Conservation (phyloP, 1,284 basidiomycete species). For the Pseudozyma hubeiensis region DNA sequence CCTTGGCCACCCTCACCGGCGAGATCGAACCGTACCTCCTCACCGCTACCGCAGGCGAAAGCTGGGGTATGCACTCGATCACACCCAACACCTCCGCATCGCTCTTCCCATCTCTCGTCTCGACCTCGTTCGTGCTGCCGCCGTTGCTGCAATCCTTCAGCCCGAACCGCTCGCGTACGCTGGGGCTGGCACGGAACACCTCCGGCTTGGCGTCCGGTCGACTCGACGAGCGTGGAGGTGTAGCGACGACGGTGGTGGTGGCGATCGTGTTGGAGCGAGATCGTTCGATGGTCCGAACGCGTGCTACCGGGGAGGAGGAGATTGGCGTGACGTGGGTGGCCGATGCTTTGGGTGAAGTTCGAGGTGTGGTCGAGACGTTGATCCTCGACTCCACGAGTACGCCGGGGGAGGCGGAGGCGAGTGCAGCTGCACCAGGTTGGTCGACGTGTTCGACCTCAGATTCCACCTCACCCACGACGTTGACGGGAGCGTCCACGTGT, state of each 20-base stretch:
- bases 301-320: constrained; percentile 15
- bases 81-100: constrained; percentile 45
- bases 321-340: constrained; percentile 13
- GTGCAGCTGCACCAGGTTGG: not conserved
- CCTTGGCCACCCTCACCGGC: not conserved
- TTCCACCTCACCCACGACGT: not conserved
- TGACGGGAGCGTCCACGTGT: not conserved
- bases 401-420: not conserved
- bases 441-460: not conserved
- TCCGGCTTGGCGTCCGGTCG: constrained; percentile 10
- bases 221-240: constrained; percentile 4
- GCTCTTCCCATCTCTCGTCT: not conserved
- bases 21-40: not conserved
- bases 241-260: constrained; percentile 6
- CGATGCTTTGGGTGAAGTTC: constrained; percentile 29
- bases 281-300: constrained; percentile 20
- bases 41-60: not conserved
- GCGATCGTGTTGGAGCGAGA: constrained; percentile 26
- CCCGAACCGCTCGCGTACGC: constrained; percentile 24
- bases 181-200: constrained; percentile 33
- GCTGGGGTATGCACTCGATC: constrained; percentile 32
- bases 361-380: constrained; percentile 31
- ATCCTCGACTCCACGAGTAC: constrained; percentile 41
- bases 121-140: constrained; percentile 11
- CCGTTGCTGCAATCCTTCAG: constrained; percentile 20